These are phyloP conservation scores for Syncephalastrum contaminatum DNA, from an alignment of 371 early-diverging fungal genomes.

Conservation along the genomic window DNA sequence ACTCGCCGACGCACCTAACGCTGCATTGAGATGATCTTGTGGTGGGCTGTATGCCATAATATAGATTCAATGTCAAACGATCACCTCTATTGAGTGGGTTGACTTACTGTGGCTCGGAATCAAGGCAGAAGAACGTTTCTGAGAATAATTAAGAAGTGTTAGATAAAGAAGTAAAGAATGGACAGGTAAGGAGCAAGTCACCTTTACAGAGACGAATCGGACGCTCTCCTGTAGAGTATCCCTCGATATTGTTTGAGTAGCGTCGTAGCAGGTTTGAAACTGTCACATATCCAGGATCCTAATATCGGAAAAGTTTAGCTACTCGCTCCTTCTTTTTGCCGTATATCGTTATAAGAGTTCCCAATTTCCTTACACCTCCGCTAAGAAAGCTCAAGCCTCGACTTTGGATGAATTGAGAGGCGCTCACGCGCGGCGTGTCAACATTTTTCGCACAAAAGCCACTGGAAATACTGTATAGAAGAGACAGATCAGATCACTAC, in stretches of 20 bases:
- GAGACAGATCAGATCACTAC: no score
- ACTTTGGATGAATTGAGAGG: conserved; percentile 25
- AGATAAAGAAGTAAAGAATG: no score
- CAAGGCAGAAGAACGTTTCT: no score
- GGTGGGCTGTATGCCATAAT: no score
- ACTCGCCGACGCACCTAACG: conserved; percentile 29
- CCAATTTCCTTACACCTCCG: conserved; percentile 26
- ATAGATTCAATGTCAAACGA: no score
- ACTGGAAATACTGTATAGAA: conserved; percentile 6
- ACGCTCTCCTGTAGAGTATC: conserved; percentile 21
- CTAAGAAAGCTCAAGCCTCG: conserved; percentile 41
- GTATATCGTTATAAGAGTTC: no score
- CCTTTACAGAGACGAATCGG: conserved; percentile 11
- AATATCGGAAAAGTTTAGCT: background rate
- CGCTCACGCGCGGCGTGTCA: conserved; percentile 15
- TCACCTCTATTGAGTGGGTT: no score
- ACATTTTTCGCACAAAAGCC: conserved; percentile 29
- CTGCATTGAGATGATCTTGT: conserved; percentile 22
- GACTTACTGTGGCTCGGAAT: no score
- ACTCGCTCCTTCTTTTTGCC: no score
- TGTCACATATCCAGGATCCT: conserved; percentile 28
- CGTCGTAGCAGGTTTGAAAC: conserved; percentile 28
- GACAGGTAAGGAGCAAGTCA: no score
- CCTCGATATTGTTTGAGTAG: conserved; percentile 2
- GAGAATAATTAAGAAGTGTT: no score